These are phyloP conservation scores for Trichoderma reesei DNA, from an alignment of 495 filamentous ascomycete species.

Conservation along the genomic window DNA sequence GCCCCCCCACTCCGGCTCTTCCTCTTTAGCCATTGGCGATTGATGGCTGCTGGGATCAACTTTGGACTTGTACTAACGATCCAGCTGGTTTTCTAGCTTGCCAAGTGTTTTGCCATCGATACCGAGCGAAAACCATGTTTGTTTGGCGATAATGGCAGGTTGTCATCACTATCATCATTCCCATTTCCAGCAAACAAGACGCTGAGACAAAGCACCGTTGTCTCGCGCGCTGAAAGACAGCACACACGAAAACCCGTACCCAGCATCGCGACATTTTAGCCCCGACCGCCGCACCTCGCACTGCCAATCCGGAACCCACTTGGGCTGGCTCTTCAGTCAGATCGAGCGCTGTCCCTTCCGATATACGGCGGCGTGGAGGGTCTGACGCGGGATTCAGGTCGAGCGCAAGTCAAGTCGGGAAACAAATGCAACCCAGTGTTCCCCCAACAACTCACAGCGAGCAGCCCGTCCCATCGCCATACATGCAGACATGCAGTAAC, in stretches of 20 bases:
- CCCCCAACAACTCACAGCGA: background rate
- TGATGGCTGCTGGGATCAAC: background rate
- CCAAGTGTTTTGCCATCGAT: background rate
- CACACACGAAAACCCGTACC: conserved; percentile 1
- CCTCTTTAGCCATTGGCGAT: background rate
- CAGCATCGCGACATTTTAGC: conserved; percentile 8
- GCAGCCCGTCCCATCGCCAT: background rate
- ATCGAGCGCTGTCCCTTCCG: too few species aligned
- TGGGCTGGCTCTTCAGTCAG: too few species aligned
- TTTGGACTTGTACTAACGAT: too few species aligned
- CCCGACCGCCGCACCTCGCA: background rate
- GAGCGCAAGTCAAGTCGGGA: background rate
- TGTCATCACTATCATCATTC: too few species aligned
- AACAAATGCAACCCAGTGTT: conserved; percentile 4
- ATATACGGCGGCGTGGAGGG: too few species aligned
- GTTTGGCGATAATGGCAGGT: too few species aligned
- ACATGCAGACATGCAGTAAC: background rate
- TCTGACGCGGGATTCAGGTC: background rate
- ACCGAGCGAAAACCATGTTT: too few species aligned
- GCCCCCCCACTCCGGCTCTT: background rate
- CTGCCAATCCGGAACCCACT: background rate
- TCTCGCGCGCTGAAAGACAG: background rate
- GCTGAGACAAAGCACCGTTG: too few species aligned
- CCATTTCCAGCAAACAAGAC: too few species aligned
- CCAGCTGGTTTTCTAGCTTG: too few species aligned